Evolutionary conservation across 495 filamentous ascomycete species (phyloP), one percentile per base, ranked within the genome.

Genomic region (Penicillium coprophilum): DNA sequence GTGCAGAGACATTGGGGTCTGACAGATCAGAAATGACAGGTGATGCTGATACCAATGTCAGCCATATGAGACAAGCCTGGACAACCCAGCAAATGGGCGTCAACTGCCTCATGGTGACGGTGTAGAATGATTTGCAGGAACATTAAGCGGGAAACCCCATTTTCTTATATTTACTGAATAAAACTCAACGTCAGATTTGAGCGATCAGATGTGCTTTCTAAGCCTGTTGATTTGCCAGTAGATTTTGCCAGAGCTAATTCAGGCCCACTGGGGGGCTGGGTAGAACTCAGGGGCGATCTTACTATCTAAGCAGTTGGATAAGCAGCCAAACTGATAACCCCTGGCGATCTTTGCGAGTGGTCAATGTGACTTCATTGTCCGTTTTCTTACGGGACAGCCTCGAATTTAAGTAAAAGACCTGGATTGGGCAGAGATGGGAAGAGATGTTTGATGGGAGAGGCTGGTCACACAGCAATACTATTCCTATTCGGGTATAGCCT

Each of bases 101-200:
- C 56, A 38, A 53, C 28, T 47, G 55, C 40, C 55, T 52, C 60
- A 62, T 62, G 52, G 60, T 57, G 45, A 58, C 36, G 20, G 6
- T 20, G 24, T 24, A 28, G 19, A 50, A n/a, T 17, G 7, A 31
- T 20, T 52, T 39, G 34, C 1, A 31, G 17, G 11, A 43, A 20
- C 24, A 43, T 20, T 21, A 39, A 19, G 12, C 7, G 38, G 50
- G 17, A 31, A 52, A 21, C n/a, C 1, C 24, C 50, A 31, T 52
- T 40, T 17, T 27, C 24, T 52, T 52, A 40, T 41, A 13, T 30
- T 30, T 40, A 2, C 7, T 5, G 2, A 19, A 43, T 24, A 30
- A 30, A 52, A 10, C 11, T 38, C 19, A 31, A 32, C 50, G 50
- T 52, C 50, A 52, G 50, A 52, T 15, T 6, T 20, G 38, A 17